Evolutionary conservation across 352 stramenopile species (phyloP), one percentile per base, ranked within the genome.

Genomic region (Phytophthora pistaciae): DNA sequence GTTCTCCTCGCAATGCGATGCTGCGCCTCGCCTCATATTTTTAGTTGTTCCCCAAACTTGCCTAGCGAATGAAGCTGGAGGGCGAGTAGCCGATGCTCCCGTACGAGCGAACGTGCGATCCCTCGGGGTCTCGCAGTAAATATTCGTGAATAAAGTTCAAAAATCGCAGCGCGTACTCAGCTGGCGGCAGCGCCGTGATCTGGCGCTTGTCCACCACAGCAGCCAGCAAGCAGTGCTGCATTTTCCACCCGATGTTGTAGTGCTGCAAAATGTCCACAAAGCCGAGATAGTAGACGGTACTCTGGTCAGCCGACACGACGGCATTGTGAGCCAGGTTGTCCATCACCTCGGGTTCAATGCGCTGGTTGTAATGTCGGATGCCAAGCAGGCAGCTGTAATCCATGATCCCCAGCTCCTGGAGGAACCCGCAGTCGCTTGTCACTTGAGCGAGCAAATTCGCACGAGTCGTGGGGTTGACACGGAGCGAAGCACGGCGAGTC

Each of bases 251-350:
- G 38, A 94, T 79, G 52, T 88, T 93, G 76, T 96, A 96, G 65
- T 93, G 79, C 72, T 96, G 89, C 60, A 96, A 71, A 18, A 96
- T 93, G 57, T 96, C 89, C 33, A 95, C 87, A 60, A 95, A 96
- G 18, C 87, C 89, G 13, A 96, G 72, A 52, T 94, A 96, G 75
- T 96, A 96, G 25, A 95, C 82, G 3, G 80, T 84, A 7, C 63
- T 82, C 48, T 90, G 77, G 48, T 94, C 83, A 2, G 84, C 82
- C 1, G 89, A 93, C n/a, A 94, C 81, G 2, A 96, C 83, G 3
- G 89, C 89, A 68, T 96, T 96, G 62, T 93, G 81, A 7, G 84
- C 84, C 31, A 94, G 56, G 38, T 77, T 77, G 18, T 87, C 78
- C 40, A 93, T 64, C 49, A 86, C 70, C 4, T 80, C 67, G 3